phyloP scores from a whole-genome alignment of 1,284 basidiomycete species.

The Ceratobasidium sp. region DNA sequence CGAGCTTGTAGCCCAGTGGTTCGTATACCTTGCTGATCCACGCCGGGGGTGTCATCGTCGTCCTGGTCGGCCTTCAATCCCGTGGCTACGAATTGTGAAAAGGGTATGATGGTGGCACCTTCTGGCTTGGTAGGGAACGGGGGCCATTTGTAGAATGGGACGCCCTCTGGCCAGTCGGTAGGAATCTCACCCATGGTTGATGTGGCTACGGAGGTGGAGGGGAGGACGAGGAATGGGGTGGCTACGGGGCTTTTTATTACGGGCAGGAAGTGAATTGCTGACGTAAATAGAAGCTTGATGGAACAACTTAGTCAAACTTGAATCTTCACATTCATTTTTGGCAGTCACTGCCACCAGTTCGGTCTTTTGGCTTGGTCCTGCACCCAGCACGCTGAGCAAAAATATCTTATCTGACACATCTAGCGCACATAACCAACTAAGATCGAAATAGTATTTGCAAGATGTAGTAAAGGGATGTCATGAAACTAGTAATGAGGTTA shows the following conservation, averaged over 20 bases:
- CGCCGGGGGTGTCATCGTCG: slow-evolving; percentile 20
- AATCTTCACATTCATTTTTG: too few relatives aligned
- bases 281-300: neutral
- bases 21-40: slow-evolving; percentile 16
- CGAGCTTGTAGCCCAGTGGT: slow-evolving; percentile 17
- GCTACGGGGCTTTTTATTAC: slow-evolving; percentile 38
- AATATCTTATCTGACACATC: neutral
- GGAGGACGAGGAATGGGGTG: slow-evolving; percentile 15
- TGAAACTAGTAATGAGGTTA: slow-evolving; percentile 38
- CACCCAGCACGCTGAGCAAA: too few relatives aligned
- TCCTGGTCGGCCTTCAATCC: slow-evolving; percentile 24
- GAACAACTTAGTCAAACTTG: neutral
- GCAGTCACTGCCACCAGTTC: too few relatives aligned
- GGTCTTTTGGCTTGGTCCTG: too few relatives aligned
- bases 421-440: slow-evolving; percentile 1
- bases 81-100: slow-evolving; percentile 40
- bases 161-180: slow-evolving; percentile 10
- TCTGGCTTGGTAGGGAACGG: slow-evolving; percentile 36
- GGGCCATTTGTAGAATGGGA: slow-evolving; percentile 33
- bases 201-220: slow-evolving; percentile 1
- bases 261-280: neutral
- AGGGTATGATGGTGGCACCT: slow-evolving; percentile 25
- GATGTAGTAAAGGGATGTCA: slow-evolving; percentile 37
- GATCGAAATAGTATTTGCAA: slow-evolving; percentile 38
- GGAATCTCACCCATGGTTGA: slow-evolving; percentile 5